These are phyloP conservation scores for Aureobasidium sp. DNA, from an alignment of 2,329 filamentous ascomycete genomes.

Conservation along the genomic window DNA sequence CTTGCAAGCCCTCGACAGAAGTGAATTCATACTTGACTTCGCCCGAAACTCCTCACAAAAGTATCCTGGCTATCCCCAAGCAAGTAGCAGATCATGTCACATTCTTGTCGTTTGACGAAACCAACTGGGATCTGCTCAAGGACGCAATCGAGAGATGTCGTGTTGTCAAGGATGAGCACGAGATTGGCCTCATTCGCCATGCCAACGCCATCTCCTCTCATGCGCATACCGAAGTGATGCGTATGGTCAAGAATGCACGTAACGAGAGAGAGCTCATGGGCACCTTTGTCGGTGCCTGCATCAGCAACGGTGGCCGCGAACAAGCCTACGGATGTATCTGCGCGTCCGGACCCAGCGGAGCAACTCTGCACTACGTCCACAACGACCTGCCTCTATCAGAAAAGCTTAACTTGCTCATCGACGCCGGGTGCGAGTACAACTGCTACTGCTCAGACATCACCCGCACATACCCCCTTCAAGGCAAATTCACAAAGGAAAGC, in stretches of 20 bases:
- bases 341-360: conserved; percentile 70
- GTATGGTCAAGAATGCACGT: conserved; percentile 52
- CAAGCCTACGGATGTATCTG: conserved; percentile 87
- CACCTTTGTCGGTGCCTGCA: conserved; percentile 68
- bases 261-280: conserved; percentile 83
- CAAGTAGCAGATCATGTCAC: conserved; percentile 67
- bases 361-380: conserved; percentile 80
- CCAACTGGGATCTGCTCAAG: conserved; percentile 51
- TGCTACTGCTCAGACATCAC: conserved; percentile 60
- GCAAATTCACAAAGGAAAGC: conserved; percentile 62
- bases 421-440: conserved; percentile 60
- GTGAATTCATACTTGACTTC: conserved; percentile 60
- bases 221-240: conserved; percentile 69
- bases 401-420: conserved; percentile 74
- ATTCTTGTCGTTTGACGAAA: conserved; percentile 62
- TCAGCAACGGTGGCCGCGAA: conserved; percentile 67
- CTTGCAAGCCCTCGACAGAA: conserved; percentile 38
- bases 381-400: conserved; percentile 64
- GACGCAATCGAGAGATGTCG: conserved; percentile 70
- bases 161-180: conserved; percentile 78
- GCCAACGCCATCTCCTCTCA: conserved; percentile 73
- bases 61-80: conserved; percentile 67
- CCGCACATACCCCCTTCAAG: conserved; percentile 75
- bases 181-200: conserved; percentile 71
- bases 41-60: conserved; percentile 39